Conservation (phyloP, 208 protist species). For the Leishmania braziliensis region DNA sequence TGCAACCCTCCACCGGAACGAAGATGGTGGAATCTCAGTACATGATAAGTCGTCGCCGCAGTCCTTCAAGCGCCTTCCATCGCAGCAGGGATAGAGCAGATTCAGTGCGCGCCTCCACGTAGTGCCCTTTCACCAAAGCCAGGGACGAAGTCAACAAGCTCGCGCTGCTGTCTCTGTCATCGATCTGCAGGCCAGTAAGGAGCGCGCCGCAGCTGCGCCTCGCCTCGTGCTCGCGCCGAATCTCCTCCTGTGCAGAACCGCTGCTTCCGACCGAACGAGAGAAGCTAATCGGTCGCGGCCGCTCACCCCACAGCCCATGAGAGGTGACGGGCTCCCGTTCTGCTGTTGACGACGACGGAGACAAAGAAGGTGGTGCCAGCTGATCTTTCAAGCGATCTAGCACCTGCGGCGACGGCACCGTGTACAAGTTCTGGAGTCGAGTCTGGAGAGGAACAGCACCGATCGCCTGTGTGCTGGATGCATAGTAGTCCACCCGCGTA, state of each 20-base stretch:
- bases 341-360: not conserved
- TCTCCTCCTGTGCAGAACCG: conserved; percentile 16
- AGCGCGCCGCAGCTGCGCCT: not conserved
- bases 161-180: not conserved
- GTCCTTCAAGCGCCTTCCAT: conserved; percentile 13
- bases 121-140: not conserved
- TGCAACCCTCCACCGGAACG: not conserved
- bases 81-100: conserved; percentile 23
- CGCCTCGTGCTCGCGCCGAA: conserved; percentile 16
- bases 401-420: conserved; percentile 18
- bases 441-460: conserved; percentile 4
- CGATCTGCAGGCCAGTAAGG: not conserved
- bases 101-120: not conserved
- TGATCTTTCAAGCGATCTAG: conserved; percentile 7
- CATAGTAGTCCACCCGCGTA: conserved; percentile 20
- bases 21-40: conserved; percentile 1
- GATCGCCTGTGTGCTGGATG: conserved; percentile 25
- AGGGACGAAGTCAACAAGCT: not conserved
- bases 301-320: conserved; percentile 14
- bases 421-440: conserved; percentile 23
- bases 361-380: not conserved
- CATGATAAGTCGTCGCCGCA: conserved; percentile 11
- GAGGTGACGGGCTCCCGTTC: not conserved
- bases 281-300: not conserved
- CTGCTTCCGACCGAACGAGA: not conserved